These are phyloP conservation scores for Ceratopteris richardii DNA, from an alignment of 75 land plant genomes.

Conservation along the genomic window DNA sequence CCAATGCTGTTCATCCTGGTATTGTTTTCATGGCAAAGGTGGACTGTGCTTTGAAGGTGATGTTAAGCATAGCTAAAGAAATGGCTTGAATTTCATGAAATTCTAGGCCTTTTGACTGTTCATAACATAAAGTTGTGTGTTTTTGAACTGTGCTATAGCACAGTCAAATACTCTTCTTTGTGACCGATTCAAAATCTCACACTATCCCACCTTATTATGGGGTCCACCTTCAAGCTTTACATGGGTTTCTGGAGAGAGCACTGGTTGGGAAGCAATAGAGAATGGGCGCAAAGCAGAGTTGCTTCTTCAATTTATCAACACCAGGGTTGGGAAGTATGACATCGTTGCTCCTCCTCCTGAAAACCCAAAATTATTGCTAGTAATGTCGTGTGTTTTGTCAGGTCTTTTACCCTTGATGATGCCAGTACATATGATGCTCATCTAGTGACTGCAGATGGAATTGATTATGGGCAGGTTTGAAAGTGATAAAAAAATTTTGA, in stretches of 20 bases:
- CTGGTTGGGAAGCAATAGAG: conserved; percentile 44
- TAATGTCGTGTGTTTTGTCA: no score
- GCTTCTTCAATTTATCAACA: conserved; percentile 79
- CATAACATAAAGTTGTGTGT: no score
- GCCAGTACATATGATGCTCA: conserved; percentile 9
- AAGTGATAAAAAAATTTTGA: no score
- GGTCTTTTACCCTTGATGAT: conserved; percentile 55
- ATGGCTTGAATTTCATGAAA: no score
- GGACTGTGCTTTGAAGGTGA: conserved; percentile 84
- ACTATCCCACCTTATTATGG: conserved; percentile 87
- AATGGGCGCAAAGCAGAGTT: conserved; percentile 65
- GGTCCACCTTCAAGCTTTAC: conserved; percentile 62
- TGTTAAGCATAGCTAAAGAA: background rate
- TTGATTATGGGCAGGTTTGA: conserved; percentile 7
- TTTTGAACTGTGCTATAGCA: conserved; percentile 27
- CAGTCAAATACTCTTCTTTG: conserved; percentile 83
- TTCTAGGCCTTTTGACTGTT: no score
- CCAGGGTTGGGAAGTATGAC: conserved; percentile 63
- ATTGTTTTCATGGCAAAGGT: conserved; percentile 75
- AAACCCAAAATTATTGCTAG: no score
- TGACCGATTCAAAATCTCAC: conserved; percentile 60
- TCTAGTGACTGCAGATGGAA: background rate
- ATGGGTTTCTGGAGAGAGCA: conserved; percentile 41
- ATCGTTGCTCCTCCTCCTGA: background rate
- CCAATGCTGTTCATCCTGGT: conserved; percentile 78